Evolutionary conservation across 2,329 filamentous ascomycete genomes (phyloP).

Genomic region (Pleochaeta shiraiana): DNA sequence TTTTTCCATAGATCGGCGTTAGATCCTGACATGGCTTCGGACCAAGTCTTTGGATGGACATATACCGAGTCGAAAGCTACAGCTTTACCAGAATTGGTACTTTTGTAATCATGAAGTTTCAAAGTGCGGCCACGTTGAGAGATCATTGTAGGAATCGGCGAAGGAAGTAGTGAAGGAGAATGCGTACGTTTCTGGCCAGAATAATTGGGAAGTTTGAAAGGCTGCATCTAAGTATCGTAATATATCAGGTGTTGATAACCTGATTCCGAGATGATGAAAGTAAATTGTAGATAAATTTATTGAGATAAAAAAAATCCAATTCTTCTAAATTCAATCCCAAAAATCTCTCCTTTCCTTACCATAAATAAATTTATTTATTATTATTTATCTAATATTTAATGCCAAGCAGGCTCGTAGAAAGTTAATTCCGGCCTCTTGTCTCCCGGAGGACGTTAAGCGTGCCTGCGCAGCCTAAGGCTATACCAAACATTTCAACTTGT

Average conservation of each 20-base stretch:
- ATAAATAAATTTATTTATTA: not conserved
- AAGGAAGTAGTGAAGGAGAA: not conserved
- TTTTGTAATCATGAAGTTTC: not conserved
- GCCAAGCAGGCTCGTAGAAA: not conserved
- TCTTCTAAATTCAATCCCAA: no score
- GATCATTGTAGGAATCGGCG: not conserved
- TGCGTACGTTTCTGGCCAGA: not conserved
- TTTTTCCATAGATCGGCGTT: not conserved
- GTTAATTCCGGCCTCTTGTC: not conserved
- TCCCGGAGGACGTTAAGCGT: not conserved
- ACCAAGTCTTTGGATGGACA: not conserved
- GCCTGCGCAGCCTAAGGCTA: not conserved
- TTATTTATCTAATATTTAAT: not conserved
- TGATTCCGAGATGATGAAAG: no score
- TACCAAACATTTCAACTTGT: not conserved
- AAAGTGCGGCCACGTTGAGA: not conserved
- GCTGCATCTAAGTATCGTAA: no score
- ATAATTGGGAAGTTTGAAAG: no score
- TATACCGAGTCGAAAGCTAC: not conserved
- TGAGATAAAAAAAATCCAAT: no score
- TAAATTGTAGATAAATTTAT: no score
- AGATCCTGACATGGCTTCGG: not conserved
- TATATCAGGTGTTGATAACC: no score
- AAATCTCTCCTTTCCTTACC: no score
- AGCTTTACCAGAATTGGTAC: not conserved